Evolutionary conservation across 139 green algal genomes (phyloP), one percentile per base, ranked within the genome.

Genomic region (Chara braunii): DNA sequence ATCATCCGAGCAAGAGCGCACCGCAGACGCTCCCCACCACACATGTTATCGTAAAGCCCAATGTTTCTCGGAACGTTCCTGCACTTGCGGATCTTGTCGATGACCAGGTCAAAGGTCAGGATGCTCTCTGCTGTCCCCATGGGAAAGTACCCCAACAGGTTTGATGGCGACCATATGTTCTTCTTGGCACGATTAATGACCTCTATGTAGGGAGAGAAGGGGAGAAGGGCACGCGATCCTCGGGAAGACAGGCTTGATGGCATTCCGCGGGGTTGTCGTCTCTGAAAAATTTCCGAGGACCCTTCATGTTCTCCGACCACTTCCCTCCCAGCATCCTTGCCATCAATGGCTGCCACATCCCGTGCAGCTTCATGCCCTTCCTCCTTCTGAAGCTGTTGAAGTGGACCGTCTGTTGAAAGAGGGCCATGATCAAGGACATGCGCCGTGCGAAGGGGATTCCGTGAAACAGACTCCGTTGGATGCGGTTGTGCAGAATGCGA

Each of bases 51-150:
- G 43, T 68, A 68, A 23, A 68, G 43, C 2, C 58, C 58, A 3
- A 68, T 59, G 9, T 32, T 59, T 9, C 1, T 11, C 3, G 58
- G 58, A 22, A 68, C 9, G n/a, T 68, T 23, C 31, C 59, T 9
- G 45, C 59, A 68, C 8, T n/a, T 68, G 43, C 37, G 34, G n/a
- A 65, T 65, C 43, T 65, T 65, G 6, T 65, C 56, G 3, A 65
- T 37, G 22, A 65, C 61, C 22, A 65, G 18, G 43, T 65, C 56
- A 58, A 65, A 65, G 6, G 56, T 65, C 11, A 65, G 24, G 43
- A 65, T 14, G 61, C 23, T 65, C 14, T 65, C 56, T 65, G 56
- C 56, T 68, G 34, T 57, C n/a, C 42, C 56, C 56, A 65, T 65
- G 23, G 60, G 59, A 42, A 68, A 68, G 45, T 34, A 68, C n/a